Evolutionary conservation across 441 rosid genomes (phyloP), one percentile per base, ranked within the genome.

Genomic region (Raphanus hybrid): DNA sequence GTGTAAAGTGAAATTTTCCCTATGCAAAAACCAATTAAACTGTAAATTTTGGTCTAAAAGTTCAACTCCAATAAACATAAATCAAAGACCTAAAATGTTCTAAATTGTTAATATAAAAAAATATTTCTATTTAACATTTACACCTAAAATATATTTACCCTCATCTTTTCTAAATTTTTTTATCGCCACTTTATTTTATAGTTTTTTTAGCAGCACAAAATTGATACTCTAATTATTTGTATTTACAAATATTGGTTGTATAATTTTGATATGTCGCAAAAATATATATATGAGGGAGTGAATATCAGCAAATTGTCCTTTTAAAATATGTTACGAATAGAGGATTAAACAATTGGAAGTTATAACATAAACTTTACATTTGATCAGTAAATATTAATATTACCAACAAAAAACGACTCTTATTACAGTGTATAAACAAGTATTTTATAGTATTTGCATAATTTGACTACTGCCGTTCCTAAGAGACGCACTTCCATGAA

Each of bases 401-500:
- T 5, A n/a, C 15, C 58, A 43, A 57, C 12, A 32, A 10, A 2
- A 34, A 54, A 12, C 54, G 59, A 54, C 4, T 34, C 37, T 34
- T 5, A 34, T 34, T 34, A 8, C 9, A 55, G 12, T 58, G 8
- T 60, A 71, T 11, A 41, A 43, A 23, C 41, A 20, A 70, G 11
- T 37, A 23, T 12, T 27, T 60, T 4, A 29, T 7, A 50, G 20
- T 16, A 63, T 50, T 52, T 64, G 63, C 63, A 73, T 73, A 32
- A 12, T 64, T 52, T 73, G 39, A 50, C 27, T n/a, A n/a, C 1
- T 34, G 70, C 27, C 37, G 41, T 23, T 3, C 23, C 6, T 45
- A 45, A 20, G 60, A 14, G 70, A 64, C 55, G 64, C 64, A 73
- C 41, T 73, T 65, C 29, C 77, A 65, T 57, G 77, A 74, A 55